Evolutionary conservation across 2,329 filamentous ascomycete species (phyloP).

Genomic region (Neoarthrinium moseri): DNA sequence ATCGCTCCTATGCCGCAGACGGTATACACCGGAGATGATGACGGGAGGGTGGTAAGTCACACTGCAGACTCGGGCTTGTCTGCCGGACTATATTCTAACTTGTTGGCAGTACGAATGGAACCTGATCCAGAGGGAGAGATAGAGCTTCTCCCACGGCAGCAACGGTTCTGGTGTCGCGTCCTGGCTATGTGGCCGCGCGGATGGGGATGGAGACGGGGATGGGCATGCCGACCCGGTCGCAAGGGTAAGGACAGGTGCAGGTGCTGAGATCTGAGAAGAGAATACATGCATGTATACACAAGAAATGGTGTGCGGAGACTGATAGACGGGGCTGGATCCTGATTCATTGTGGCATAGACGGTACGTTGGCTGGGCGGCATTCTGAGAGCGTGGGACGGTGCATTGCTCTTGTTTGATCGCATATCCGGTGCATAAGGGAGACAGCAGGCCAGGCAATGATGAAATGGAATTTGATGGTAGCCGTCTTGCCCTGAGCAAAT

Average conservation of each 20-base stretch:
- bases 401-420: too few relatives aligned
- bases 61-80: background rate
- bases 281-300: background rate
- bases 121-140: constrained; percentile 56
- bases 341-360: background rate
- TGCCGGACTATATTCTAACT: background rate
- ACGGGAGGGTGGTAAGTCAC: constrained; percentile 77
- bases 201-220: background rate
- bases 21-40: constrained; percentile 93
- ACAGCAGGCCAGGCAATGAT: too few relatives aligned
- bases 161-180: background rate
- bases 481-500: too few relatives aligned
- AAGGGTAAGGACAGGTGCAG: too few relatives aligned
- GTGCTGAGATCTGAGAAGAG: background rate
- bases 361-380: too few relatives aligned
- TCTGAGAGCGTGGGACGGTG: too few relatives aligned
- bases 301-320: background rate
- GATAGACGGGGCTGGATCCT: background rate
- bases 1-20: constrained; percentile 79
- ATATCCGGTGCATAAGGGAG: too few relatives aligned
- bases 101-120: constrained; percentile 60
- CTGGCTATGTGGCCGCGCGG: background rate
- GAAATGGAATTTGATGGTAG: too few relatives aligned
- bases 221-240: too few relatives aligned
- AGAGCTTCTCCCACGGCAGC: constrained; percentile 34